These are phyloP conservation scores for Polyporus tsugae DNA, from an alignment of 1,284 basidiomycete genomes.

Conservation along the genomic window DNA sequence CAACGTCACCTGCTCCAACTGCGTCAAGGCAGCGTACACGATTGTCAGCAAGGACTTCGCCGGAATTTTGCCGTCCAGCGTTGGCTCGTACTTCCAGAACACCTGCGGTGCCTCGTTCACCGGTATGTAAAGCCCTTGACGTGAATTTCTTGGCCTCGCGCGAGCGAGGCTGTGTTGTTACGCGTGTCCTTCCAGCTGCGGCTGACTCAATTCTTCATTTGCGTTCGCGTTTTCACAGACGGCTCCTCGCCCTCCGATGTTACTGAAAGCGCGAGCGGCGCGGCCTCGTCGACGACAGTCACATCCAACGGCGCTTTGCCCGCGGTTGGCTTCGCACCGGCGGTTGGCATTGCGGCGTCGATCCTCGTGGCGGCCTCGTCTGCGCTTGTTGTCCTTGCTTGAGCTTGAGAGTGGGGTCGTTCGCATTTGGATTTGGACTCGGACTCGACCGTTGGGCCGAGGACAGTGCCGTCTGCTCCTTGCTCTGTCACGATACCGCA, in stretches of 20 bases:
- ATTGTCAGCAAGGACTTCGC: conserved; percentile 52
- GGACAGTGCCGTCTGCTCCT: background rate
- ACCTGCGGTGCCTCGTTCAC: conserved; percentile 62
- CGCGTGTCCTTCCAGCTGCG: background rate
- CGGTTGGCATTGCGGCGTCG: conserved; percentile 35
- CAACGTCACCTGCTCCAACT: conserved; percentile 62
- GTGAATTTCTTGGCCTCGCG: conserved; percentile 3
- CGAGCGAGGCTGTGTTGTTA: background rate
- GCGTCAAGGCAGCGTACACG: conserved; percentile 61
- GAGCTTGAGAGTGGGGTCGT: background rate
- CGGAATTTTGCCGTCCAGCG: conserved; percentile 39
- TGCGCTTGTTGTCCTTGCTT: conserved; percentile 47
- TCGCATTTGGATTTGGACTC: background rate
- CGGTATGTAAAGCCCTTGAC: conserved; percentile 45
- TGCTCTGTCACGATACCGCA: background rate
- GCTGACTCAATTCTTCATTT: conserved; percentile 7
- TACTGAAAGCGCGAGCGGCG: background rate
- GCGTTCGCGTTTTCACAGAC: conserved; percentile 19
- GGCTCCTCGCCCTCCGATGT: conserved; percentile 5
- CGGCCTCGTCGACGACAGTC: conserved; percentile 23
- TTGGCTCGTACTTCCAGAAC: conserved; percentile 43
- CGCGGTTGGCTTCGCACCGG: conserved; percentile 33
- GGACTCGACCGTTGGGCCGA: background rate
- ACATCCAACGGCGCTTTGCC: conserved; percentile 40
- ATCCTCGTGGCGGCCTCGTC: conserved; percentile 43